Percentiles rank a stretch among this genome's conserved stretches.
Conservation (phyloP, 352 stramenopile genomes). For the Pilasporangium apinafurcum region DNA sequence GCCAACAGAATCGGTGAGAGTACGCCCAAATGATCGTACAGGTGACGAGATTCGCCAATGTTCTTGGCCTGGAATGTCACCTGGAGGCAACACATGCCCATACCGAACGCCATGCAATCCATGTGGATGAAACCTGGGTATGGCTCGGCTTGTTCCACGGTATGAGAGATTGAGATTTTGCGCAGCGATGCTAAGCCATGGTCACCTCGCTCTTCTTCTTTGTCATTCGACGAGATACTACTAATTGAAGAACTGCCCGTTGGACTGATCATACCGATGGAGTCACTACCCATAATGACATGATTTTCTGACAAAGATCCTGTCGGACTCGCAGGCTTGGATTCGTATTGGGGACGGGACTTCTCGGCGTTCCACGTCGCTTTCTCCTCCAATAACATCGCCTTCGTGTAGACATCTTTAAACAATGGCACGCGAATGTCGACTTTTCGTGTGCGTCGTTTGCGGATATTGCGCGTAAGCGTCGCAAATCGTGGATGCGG, state of each 20-base stretch:
- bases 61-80: conserved; percentile 98
- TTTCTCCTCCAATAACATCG: conserved; percentile 66
- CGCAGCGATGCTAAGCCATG: conserved; percentile 36
- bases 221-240: conserved; percentile 31
- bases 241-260: too few relatives aligned
- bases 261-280: too few relatives aligned
- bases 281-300: conserved; percentile 42
- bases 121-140: conserved; percentile 95
- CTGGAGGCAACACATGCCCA: conserved; percentile 99
- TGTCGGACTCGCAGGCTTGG: conserved; percentile 30
- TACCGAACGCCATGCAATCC: conserved; percentile 99
- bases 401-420: conserved; percentile 75
- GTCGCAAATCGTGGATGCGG: conserved; percentile 98
- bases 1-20: conserved; percentile 98
- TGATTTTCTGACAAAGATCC: not conserved
- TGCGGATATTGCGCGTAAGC: conserved; percentile 98
- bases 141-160: conserved; percentile 67
- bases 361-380: conserved; percentile 73
- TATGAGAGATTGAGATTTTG: conserved; percentile 64
- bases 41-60: conserved; percentile 96
- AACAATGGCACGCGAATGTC: conserved; percentile 87
- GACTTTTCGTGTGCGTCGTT: conserved; percentile 83
- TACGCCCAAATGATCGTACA: conserved; percentile 99
- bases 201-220: conserved; percentile 29
- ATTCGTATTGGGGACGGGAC: conserved; percentile 70